Evolutionary conservation across 768 basidiomycete genomes (phyloP).

Genomic region (Rhizopogon vesiculosus): DNA sequence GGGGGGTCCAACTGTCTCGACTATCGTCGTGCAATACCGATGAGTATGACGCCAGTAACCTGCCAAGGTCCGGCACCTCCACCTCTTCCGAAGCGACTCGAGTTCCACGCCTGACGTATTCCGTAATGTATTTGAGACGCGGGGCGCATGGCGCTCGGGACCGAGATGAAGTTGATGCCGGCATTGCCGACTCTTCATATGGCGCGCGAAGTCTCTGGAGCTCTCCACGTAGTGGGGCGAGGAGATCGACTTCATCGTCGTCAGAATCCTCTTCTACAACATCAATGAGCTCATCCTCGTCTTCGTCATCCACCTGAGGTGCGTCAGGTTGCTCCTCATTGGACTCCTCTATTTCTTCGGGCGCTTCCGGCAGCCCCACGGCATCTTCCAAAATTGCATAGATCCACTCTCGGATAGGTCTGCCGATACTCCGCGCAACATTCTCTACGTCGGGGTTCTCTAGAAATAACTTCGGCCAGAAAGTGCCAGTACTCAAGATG

Average conservation of each 20-base stretch:
- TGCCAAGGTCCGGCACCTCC: conserved; percentile 42
- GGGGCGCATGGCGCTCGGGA: conserved; percentile 15
- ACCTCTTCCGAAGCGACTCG: conserved; percentile 58
- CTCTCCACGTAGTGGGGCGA: conserved; percentile 68
- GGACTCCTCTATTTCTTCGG: conserved; percentile 17
- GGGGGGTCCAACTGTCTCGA: conserved; percentile 30
- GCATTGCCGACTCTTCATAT: conserved; percentile 26
- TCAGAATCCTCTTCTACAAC: conserved; percentile 57
- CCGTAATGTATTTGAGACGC: conserved; percentile 31
- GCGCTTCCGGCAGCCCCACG: conserved; percentile 49
- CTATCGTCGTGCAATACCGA: conserved; percentile 21
- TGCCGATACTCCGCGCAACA: conserved; percentile 56
- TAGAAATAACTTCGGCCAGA: conserved; percentile 70
- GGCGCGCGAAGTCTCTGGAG: conserved; percentile 52
- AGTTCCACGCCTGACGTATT: conserved; percentile 68
- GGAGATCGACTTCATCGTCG: conserved; percentile 42
- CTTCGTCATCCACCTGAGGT: conserved; percentile 36
- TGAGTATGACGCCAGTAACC: conserved; percentile 35
- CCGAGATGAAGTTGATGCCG: conserved; percentile 27
- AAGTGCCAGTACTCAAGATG: conserved; percentile 54
- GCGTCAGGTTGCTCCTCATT: conserved; percentile 15
- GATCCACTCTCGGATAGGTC: conserved; percentile 59
- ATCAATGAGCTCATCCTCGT: conserved; percentile 61
- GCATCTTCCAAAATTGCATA: conserved; percentile 67
- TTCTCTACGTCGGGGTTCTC: conserved; percentile 75